Evolutionary conservation across 768 basidiomycete genomes (phyloP).

Genomic region (Auricularia cornea): DNA sequence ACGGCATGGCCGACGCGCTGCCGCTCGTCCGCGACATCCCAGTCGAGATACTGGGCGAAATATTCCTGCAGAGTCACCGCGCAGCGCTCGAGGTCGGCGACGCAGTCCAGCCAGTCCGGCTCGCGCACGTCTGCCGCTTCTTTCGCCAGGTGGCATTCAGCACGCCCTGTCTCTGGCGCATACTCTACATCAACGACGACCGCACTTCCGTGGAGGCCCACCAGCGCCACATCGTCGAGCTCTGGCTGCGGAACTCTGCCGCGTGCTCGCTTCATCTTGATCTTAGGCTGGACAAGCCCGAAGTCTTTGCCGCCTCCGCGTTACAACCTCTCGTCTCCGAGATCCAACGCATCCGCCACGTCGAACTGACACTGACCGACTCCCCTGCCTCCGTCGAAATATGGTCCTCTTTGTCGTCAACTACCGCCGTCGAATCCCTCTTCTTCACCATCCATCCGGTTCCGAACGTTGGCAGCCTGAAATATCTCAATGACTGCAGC

Average conservation of each 20-base stretch:
- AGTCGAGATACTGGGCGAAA: conserved; percentile 45
- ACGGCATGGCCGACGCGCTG: not conserved
- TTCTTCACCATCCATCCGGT: not conserved
- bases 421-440: not conserved
- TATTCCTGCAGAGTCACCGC: conserved; percentile 22
- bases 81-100: conserved; percentile 24
- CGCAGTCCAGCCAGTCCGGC: conserved; percentile 38
- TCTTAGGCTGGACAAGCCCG: conserved; percentile 37
- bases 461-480: not conserved
- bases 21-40: conserved; percentile 37
- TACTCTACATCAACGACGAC: conserved; percentile 42
- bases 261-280: conserved; percentile 50
- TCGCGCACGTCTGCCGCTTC: conserved; percentile 46
- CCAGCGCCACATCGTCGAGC: conserved; percentile 34
- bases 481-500: conserved; percentile 10
- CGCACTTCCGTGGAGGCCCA: conserved; percentile 28
- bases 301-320: conserved; percentile 42
- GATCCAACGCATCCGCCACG: conserved; percentile 19
- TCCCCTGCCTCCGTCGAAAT: not conserved
- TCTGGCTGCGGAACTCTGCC: conserved; percentile 47
- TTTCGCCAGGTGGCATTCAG: conserved; percentile 50
- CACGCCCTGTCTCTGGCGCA: conserved; percentile 56
- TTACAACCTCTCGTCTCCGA: conserved; percentile 45
- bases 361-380: not conserved
- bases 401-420: not conserved